phyloP scores from a whole-genome alignment of 2,329 filamentous ascomycete species.

The Falciphora oryzae region DNA sequence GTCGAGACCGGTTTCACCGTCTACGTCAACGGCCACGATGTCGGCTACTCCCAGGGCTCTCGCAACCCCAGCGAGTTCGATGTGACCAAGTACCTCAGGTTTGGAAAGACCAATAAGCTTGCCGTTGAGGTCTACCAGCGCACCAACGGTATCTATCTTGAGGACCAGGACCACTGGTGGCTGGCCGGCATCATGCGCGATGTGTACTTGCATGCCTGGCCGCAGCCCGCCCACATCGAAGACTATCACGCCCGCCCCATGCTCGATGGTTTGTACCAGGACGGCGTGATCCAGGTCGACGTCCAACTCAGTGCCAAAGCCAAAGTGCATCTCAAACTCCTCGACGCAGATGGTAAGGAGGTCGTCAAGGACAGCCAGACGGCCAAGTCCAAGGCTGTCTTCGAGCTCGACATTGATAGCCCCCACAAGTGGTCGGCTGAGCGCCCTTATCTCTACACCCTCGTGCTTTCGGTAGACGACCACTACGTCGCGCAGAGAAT shows the following conservation, averaged over 20 bases:
- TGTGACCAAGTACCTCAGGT: slow-evolving; percentile 40
- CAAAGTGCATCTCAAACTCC: slow-evolving; percentile 10
- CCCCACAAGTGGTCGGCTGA: slow-evolving; percentile 59
- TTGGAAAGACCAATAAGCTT: slow-evolving; percentile 45
- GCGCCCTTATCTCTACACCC: slow-evolving; percentile 48
- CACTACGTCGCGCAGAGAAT: slow-evolving; percentile 37
- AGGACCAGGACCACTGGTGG: slow-evolving; percentile 69
- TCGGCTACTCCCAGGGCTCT: slow-evolving; percentile 67
- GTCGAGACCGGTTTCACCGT: slow-evolving; percentile 66
- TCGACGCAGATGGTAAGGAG: slow-evolving; percentile 10
- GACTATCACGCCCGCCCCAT: slow-evolving; percentile 42
- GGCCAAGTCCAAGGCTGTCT: slow-evolving; percentile 11
- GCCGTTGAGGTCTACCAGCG: slow-evolving; percentile 65
- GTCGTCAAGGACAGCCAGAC: slow-evolving; percentile 9
- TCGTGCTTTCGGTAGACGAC: slow-evolving; percentile 21
- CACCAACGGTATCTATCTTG: slow-evolving; percentile 64
- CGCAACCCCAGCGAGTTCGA: slow-evolving; percentile 70
- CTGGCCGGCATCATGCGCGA: slow-evolving; percentile 64
- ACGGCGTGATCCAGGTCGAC: slow-evolving; percentile 37
- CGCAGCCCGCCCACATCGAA: slow-evolving; percentile 20
- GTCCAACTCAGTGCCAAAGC: slow-evolving; percentile 27
- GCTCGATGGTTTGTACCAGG: slow-evolving; percentile 38
- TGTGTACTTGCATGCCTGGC: slow-evolving; percentile 59
- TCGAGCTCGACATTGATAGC: slow-evolving; percentile 30
- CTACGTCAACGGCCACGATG: slow-evolving; percentile 59